Conservation (phyloP, 441 rosid genomes). For the Erodium chrysanthum region DNA sequence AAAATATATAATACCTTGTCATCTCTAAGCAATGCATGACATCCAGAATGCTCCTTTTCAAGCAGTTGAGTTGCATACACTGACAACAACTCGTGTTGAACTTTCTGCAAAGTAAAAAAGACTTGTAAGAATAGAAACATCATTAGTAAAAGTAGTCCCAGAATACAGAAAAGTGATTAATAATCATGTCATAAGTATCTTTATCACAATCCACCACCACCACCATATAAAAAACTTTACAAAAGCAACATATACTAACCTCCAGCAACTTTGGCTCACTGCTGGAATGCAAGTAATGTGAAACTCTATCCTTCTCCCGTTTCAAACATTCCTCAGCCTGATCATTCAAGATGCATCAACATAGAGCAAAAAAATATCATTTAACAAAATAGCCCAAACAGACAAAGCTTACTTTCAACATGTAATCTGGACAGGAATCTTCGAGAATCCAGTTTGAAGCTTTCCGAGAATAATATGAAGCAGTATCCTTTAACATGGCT, state of each 20-base stretch:
- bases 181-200: neutral
- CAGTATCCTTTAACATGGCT: slow-evolving; percentile 57
- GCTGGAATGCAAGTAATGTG: slow-evolving; percentile 71
- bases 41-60: slow-evolving; percentile 94
- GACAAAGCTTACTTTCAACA: slow-evolving; percentile 52
- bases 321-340: slow-evolving; percentile 91
- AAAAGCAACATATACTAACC: slow-evolving; percentile 33
- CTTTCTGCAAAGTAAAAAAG: slow-evolving; percentile 45
- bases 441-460: slow-evolving; percentile 82
- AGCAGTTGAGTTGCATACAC: slow-evolving; percentile 49
- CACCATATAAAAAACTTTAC: neutral
- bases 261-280: slow-evolving; percentile 80
- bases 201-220: neutral
- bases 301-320: slow-evolving; percentile 85
- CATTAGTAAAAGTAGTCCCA: neutral
- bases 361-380: neutral
- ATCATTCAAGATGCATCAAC: slow-evolving; percentile 6
- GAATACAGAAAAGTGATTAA: neutral
- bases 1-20: slow-evolving; percentile 48
- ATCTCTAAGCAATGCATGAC: slow-evolving; percentile 71
- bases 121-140: neutral
- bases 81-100: slow-evolving; percentile 69
- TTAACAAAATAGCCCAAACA: neutral
- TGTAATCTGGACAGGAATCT: slow-evolving; percentile 79
- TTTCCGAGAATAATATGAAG: slow-evolving; percentile 73